Percentiles rank a stretch among this genome's conserved stretches.
phyloP scores from a whole-genome alignment of 2,329 filamentous ascomycete genomes.

The Cytospora schulzeri region DNA sequence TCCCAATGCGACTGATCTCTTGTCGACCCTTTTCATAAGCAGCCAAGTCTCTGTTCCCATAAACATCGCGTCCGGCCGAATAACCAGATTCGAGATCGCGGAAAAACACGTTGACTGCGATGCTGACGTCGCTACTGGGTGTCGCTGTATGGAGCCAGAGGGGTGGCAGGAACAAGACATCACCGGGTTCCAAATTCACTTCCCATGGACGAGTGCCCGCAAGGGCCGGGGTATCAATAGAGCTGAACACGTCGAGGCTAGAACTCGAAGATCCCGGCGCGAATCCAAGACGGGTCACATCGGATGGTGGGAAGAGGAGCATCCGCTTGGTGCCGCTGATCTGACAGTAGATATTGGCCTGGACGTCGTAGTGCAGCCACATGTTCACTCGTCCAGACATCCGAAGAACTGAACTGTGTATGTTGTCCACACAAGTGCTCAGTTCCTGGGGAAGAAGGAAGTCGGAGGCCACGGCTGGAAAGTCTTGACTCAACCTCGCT shows the following conservation, averaged over 20 bases:
- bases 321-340: slow-evolving; percentile 73
- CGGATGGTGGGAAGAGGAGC: slow-evolving; percentile 75
- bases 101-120: slow-evolving; percentile 92
- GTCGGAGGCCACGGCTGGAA: slow-evolving; percentile 67
- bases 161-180: slow-evolving; percentile 78
- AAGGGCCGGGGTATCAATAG: slow-evolving; percentile 44
- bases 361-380: slow-evolving; percentile 89
- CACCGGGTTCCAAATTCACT: slow-evolving; percentile 67
- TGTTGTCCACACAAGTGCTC: slow-evolving; percentile 57
- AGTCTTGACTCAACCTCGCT: slow-evolving; percentile 71
- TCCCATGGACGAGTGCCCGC: slow-evolving; percentile 64
- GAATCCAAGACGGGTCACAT: slow-evolving; percentile 71
- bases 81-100: slow-evolving; percentile 69
- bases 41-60: slow-evolving; percentile 83
- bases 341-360: slow-evolving; percentile 86
- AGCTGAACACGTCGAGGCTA: slow-evolving; percentile 69
- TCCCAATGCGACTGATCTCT: slow-evolving; percentile 68
- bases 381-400: slow-evolving; percentile 80
- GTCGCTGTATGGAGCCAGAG: slow-evolving; percentile 81
- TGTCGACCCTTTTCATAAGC: slow-evolving; percentile 80
- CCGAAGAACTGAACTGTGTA: slow-evolving; percentile 77
- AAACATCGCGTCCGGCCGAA: slow-evolving; percentile 77
- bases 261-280: slow-evolving; percentile 80
- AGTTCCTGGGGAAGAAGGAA: slow-evolving; percentile 70
- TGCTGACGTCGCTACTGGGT: slow-evolving; percentile 60